Base-by-base conservation (phyloP, 2,329 filamentous ascomycete genomes). In the Penicillium sp. region DNA sequence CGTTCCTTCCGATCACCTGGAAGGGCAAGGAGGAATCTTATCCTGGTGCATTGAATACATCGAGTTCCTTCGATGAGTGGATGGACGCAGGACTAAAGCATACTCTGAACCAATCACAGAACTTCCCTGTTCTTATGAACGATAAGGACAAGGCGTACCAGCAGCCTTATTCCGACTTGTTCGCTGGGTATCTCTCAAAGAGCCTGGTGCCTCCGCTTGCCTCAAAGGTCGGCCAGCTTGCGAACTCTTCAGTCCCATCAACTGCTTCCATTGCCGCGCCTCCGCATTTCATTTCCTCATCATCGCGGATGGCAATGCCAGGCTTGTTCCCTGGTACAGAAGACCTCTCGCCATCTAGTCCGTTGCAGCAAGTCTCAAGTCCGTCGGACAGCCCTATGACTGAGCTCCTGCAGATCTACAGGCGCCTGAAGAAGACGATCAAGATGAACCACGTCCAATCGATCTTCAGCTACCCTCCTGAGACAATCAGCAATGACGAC, bases 1-100 rank as follows among this genome's bases (percentile, higher is more conserved):
- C 89, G 0, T 98, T 98, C 72, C 70, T 98, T 32, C 95, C 95
- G 0, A 89, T 98, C 54, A 84, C 95, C 32, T 98, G 93, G 93
- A 95, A 91, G 66, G 88, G 88, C 24, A 86, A 95, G 63, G 88
- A 95, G 60, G 88, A 95, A 65, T 82, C 84, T 1, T 89, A 91
- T 54, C 84, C 89, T 0, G 86, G 88, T 3, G 78, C 82, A n/a
- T 73, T 96, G 32, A 78, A 82, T 44, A 73, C 83, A 4, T 66
- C 77, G 28, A 69, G 69, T 15, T 67, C 77, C 1, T 92, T 95
- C 64, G 78, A 83, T 3, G 76, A 83, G 0, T 95, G 89, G 74
- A 72, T 95, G 12, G 75, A 79, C 46, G 75, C 76, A 32, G 78
- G 83, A 46, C 77, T 88, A 61, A 72, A 73, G n/a, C 53, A 65